Evolutionary conservation across 208 protist genomes (phyloP).

Genomic region (Giardia muris): DNA sequence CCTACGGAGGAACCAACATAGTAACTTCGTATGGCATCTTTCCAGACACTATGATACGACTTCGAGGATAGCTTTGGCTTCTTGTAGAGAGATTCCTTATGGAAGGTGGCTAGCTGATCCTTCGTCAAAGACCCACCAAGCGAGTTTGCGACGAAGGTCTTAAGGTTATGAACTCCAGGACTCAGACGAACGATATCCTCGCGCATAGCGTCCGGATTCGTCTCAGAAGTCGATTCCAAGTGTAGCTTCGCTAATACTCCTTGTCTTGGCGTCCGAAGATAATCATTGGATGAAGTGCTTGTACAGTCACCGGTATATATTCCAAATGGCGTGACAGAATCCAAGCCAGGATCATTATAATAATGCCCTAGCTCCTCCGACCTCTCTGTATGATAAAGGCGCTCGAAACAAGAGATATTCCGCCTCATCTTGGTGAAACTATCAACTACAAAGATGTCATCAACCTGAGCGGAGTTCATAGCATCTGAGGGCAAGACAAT

Average conservation of each 20-base stretch:
- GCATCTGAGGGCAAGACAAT: too few species aligned
- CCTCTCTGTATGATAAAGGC: background rate
- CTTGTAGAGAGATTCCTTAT: background rate
- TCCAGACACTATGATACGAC: background rate
- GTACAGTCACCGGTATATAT: background rate
- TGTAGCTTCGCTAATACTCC: background rate
- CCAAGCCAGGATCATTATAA: background rate
- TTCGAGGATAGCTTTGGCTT: background rate
- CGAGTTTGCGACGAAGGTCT: background rate
- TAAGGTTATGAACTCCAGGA: background rate
- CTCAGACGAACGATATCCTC: background rate
- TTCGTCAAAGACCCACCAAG: background rate
- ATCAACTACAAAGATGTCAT: too few species aligned
- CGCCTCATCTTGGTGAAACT: too few species aligned
- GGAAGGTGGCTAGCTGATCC: background rate
- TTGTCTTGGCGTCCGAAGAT: background rate
- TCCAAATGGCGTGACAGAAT: background rate
- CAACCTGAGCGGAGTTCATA: too few species aligned
- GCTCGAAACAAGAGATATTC: too few species aligned
- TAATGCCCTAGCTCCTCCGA: background rate
- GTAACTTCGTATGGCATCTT: background rate
- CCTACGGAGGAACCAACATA: background rate
- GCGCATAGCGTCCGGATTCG: background rate
- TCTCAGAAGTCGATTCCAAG: too few species aligned
- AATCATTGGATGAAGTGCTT: background rate